Evolutionary conservation across 768 basidiomycete genomes (phyloP).

Genomic region (Chalciporus sphaerocephalus): DNA sequence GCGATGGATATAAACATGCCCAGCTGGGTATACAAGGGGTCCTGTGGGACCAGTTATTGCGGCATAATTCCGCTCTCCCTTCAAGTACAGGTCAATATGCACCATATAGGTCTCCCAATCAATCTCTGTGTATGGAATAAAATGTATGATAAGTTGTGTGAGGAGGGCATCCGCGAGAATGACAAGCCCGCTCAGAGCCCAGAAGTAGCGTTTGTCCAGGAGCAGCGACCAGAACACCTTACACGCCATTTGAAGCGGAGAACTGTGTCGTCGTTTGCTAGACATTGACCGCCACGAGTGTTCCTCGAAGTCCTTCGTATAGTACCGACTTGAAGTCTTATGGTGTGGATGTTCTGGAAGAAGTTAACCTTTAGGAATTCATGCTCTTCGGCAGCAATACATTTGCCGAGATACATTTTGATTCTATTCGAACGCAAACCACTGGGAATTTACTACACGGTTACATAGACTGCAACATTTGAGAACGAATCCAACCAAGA

Average conservation of each 20-base stretch:
- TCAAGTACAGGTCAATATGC: slow-evolving; percentile 72
- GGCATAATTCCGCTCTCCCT: slow-evolving; percentile 81
- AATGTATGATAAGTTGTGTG: slow-evolving; percentile 74
- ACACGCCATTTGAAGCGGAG: slow-evolving; percentile 5
- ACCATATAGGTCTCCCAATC: slow-evolving; percentile 97
- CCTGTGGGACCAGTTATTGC: slow-evolving; percentile 86
- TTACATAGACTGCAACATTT: slow-evolving; percentile 15
- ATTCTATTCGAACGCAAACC: slow-evolving; percentile 5
- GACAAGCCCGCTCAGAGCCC: slow-evolving; percentile 58
- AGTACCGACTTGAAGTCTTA: background rate
- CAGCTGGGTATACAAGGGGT: slow-evolving; percentile 92
- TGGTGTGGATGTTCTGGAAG: background rate
- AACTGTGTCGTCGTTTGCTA: background rate
- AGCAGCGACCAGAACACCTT: slow-evolving; percentile 27
- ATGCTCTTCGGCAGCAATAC: slow-evolving; percentile 6
- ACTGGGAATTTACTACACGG: slow-evolving; percentile 3
- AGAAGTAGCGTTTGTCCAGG: slow-evolving; percentile 58
- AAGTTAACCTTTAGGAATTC: background rate
- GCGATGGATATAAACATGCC: slow-evolving; percentile 82
- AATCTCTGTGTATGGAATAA: slow-evolving; percentile 93
- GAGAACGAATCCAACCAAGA: slow-evolving; percentile 16
- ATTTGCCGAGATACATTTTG: slow-evolving; percentile 1
- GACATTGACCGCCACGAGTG: background rate
- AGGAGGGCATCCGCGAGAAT: slow-evolving; percentile 73
- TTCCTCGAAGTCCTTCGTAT: background rate